A percentile compares a stretch with the other conserved stretches of the same genome.
Evolutionary conservation across 352 stramenopile genomes (phyloP).

Genomic region (Hyaloperonospora arabidopsidis): DNA sequence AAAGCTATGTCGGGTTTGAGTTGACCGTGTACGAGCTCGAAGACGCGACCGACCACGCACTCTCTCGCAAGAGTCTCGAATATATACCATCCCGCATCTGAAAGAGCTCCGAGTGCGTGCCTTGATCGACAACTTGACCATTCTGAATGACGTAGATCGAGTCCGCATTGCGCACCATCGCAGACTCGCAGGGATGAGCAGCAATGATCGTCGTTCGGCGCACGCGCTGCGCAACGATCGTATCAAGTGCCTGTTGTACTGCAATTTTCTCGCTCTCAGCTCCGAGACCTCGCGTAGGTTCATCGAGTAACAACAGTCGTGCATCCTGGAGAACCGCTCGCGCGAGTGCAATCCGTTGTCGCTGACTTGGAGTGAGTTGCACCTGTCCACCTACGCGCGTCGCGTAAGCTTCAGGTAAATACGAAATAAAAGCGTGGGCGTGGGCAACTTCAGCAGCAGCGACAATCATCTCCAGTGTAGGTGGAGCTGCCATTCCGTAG

Average conservation of each 20-base stretch:
- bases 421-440: conserved; percentile 88
- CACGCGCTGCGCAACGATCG: conserved; percentile 30
- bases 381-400: conserved; percentile 59
- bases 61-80: conserved; percentile 16
- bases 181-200: conserved; percentile 30
- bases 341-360: conserved; percentile 87
- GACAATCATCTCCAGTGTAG: conserved; percentile 62
- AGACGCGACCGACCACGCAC: conserved; percentile 3
- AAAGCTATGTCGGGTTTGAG: conserved; percentile 12
- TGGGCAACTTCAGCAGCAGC: conserved; percentile 89
- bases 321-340: conserved; percentile 87
- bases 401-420: conserved; percentile 67
- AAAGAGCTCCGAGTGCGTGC: conserved; percentile 23
- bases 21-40: conserved; percentile 18
- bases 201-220: conserved; percentile 36
- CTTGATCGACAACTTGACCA: too few relatives aligned
- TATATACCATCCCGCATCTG: conserved; percentile 17
- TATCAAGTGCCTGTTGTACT: conserved; percentile 54
- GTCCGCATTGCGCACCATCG: conserved; percentile 30
- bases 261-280: conserved; percentile 49
- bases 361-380: conserved; percentile 56
- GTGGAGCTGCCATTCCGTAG: conserved; percentile 40
- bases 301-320: conserved; percentile 85
- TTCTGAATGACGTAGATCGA: conserved; percentile 17
- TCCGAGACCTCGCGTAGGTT: conserved; percentile 73